Percentiles rank a stretch among this genome's conserved stretches.
Conservation (phyloP, 768 basidiomycete genomes). For the Phlegmacium glaucopus region DNA sequence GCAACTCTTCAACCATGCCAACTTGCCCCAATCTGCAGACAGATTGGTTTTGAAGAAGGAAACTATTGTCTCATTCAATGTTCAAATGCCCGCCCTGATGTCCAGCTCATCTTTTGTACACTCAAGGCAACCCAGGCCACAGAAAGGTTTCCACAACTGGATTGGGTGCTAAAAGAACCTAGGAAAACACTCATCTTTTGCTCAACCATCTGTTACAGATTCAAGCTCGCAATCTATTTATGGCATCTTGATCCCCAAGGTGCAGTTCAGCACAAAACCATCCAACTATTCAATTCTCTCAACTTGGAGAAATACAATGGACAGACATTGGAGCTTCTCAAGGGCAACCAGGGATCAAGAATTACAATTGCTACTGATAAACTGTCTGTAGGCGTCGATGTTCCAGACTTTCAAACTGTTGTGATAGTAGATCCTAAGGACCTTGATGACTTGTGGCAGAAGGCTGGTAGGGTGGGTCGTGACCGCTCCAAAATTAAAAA, state of each 20-base stretch:
- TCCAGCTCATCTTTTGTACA: constrained; percentile 7
- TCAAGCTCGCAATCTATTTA: constrained; percentile 8
- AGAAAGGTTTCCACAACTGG: constrained; percentile 10
- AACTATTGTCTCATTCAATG: constrained; percentile 2
- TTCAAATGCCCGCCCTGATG: constrained; percentile 9
- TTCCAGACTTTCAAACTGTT: constrained; percentile 5
- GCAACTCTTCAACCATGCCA: constrained; percentile 11
- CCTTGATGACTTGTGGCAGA: constrained; percentile 14
- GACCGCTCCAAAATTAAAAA: constrained; percentile 1
- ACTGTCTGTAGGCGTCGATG: constrained; percentile 12
- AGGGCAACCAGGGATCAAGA: not conserved
- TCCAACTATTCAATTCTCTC: constrained; percentile 4
- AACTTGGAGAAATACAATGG: constrained; percentile 2
- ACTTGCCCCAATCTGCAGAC: not conserved
- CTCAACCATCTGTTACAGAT: constrained; percentile 1
- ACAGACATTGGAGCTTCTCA: constrained; percentile 1
- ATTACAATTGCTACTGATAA: constrained; percentile 13
- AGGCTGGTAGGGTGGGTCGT: constrained; percentile 14
- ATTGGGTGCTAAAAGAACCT: constrained; percentile 6
- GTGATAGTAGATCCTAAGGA: constrained; percentile 8
- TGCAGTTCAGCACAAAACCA: not conserved
- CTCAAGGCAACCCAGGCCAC: constrained; percentile 1
- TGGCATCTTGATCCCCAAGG: constrained; percentile 3
- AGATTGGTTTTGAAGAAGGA: constrained; percentile 4
- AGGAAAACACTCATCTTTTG: constrained; percentile 5